Percentiles rank a stretch among this genome's conserved stretches.
These are phyloP conservation scores for Fusarium subtropicale DNA, from an alignment of 2,329 filamentous ascomycete species.

Conservation along the genomic window DNA sequence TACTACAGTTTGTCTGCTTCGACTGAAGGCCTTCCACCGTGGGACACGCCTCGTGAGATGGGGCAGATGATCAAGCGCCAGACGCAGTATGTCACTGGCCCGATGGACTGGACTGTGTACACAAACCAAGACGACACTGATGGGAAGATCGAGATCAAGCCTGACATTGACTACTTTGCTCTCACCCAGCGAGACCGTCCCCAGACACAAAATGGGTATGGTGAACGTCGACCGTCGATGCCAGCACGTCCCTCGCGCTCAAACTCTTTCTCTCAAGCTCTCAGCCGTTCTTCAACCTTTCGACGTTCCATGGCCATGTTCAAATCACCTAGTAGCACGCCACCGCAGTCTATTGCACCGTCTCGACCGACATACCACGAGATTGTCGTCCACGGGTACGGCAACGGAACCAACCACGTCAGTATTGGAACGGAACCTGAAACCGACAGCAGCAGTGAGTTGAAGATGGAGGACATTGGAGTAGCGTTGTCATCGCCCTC, in stretches of 20 bases:
- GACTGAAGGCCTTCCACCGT: constrained; percentile 58
- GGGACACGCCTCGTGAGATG: constrained; percentile 53
- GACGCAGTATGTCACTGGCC: constrained; percentile 42
- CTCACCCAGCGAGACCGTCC: constrained; percentile 52
- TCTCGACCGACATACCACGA: constrained; percentile 57
- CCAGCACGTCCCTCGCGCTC: constrained; percentile 45
- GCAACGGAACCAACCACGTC: constrained; percentile 62
- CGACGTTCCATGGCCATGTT: constrained; percentile 52
- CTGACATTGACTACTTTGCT: constrained; percentile 67
- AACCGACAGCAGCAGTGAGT: constrained; percentile 23
- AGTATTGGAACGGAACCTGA: constrained; percentile 38
- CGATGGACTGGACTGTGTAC: constrained; percentile 23
- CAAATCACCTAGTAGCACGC: constrained; percentile 37
- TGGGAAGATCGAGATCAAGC: constrained; percentile 59
- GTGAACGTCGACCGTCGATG: constrained; percentile 34
- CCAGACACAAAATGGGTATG: constrained; percentile 12
- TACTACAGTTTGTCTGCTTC: constrained; percentile 67
- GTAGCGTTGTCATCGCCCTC: neutral
- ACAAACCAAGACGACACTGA: constrained; percentile 10
- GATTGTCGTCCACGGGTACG: constrained; percentile 65
- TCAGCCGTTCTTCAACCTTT: constrained; percentile 52
- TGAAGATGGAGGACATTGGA: constrained; percentile 36
- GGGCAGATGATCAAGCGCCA: constrained; percentile 48
- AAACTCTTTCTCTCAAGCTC: constrained; percentile 47
- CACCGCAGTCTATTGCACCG: constrained; percentile 30